Evolutionary conservation across 257 asterid genomes (phyloP), one percentile per base, ranked within the genome.

Genomic region (Ophiorrhiza pumila): DNA sequence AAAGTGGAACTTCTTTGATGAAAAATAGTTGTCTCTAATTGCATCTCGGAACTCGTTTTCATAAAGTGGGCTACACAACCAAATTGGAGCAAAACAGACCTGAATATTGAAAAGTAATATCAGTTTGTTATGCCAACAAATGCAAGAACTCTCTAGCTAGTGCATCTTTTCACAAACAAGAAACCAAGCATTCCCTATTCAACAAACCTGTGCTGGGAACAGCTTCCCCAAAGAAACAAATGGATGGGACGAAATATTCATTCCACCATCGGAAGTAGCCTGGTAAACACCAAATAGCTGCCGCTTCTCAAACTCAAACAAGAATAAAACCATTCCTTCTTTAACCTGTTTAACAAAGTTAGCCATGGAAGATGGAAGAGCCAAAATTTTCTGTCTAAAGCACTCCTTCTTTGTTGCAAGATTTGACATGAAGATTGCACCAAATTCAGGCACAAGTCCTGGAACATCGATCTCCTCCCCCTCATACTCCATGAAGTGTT

Each of bases 361-460:
- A 66, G 87, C 79, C 61, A 20, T 52, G 69, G 90, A 75, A 22
- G 73, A 76, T 53, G 97, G 96, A 71, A 90, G 85, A 66, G 84
- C 96, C 76, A 93, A 85, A 65, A 90, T 62, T 25, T 75, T 83
- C 69, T 63, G 78, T 45, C 74, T 68, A 37, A 93, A 81, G 79
- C 93, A 87, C 83, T 83, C 96, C 76, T 73, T 84, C 83, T 73
- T 87, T 45, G 93, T 85, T 63, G 74, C 78, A 25, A 29, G 55
- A 69, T 76, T 93, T 52, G 93, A 79, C 89, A 93, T 86, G 80
- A 93, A 90, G 78, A 93, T 91, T 56, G 98, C 98, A 78, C 98
- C 98, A 71, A 70, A 89, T 78, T 87, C 90, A 56, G 95, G 98
- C 49, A 77, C 65, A n/a, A 69, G 76, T 76, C 92, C 91, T 73